Evolutionary conservation across 768 basidiomycete species (phyloP).

Genomic region (Erythrobasidium yunnanense): DNA sequence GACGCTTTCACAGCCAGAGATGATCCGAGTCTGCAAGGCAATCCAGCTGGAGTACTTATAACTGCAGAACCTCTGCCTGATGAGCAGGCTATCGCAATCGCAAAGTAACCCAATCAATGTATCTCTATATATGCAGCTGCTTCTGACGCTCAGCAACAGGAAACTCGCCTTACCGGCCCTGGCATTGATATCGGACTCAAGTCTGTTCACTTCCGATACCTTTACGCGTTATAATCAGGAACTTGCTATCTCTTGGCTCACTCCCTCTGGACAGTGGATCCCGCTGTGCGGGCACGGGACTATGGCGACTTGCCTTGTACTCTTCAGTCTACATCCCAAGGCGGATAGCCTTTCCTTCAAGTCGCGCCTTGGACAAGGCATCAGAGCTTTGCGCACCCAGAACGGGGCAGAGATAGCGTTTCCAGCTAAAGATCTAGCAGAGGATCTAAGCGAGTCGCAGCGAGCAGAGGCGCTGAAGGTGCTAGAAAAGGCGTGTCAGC

Average conservation of each 20-base stretch:
- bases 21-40: neutral
- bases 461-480: too few species aligned
- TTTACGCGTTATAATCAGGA: neutral
- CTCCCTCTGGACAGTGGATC: neutral
- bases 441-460: too few species aligned
- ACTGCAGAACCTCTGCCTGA: neutral
- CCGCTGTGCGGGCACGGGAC: constrained; percentile 8
- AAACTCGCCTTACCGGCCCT: constrained; percentile 5
- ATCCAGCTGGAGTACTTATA: constrained; percentile 16
- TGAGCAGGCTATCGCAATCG: neutral
- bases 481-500: too few species aligned
- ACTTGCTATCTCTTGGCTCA: neutral
- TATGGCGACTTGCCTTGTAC: constrained; percentile 3
- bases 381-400: neutral
- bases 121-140: neutral
- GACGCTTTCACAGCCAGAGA: constrained; percentile 6
- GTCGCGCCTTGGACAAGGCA: neutral
- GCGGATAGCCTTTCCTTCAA: neutral
- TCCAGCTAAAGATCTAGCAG: too few species aligned
- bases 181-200: neutral
- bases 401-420: neutral
- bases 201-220: neutral
- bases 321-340: neutral
- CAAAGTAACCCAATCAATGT: neutral
- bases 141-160: neutral